Evolutionary conservation across 257 asterid species (phyloP).

Genomic region (Ballota nigra): DNA sequence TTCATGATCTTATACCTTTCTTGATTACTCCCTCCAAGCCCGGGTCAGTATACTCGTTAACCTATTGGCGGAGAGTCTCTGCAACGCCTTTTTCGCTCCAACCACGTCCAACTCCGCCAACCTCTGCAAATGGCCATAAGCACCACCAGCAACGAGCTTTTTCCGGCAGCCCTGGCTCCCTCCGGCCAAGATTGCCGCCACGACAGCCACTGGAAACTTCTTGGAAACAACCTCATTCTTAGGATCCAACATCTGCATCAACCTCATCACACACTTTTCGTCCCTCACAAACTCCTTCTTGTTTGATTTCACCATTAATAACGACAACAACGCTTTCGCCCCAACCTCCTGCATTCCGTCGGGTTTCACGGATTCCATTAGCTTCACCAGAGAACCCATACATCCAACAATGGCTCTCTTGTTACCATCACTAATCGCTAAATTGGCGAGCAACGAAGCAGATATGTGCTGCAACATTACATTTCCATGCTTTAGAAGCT

Average conservation of each 20-base stretch:
- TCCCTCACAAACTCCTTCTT: constrained; percentile 79
- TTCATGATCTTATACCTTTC: constrained; percentile 44
- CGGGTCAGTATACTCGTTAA: constrained; percentile 64
- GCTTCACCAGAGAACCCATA: constrained; percentile 71
- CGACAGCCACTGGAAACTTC: constrained; percentile 82
- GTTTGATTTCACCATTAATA: constrained; percentile 62
- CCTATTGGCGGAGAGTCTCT: constrained; percentile 81
- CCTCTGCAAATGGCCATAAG: constrained; percentile 62
- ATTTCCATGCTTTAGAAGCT: constrained; percentile 70
- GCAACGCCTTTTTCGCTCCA: constrained; percentile 87
- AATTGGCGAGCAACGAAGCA: constrained; percentile 73
- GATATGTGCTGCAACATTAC: constrained; percentile 72
- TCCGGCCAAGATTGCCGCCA: constrained; percentile 69
- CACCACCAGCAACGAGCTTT: constrained; percentile 71
- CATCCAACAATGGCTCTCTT: constrained; percentile 71
- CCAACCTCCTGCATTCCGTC: constrained; percentile 92
- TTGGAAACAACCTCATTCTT: constrained; percentile 57
- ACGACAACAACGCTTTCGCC: constrained; percentile 73
- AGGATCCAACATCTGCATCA: constrained; percentile 79
- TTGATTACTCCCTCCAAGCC: constrained; percentile 69
- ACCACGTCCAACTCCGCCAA: constrained; percentile 60
- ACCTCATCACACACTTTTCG: constrained; percentile 73
- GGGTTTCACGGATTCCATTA: constrained; percentile 87
- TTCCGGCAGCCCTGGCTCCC: constrained; percentile 92
- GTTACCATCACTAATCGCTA: constrained; percentile 62